Evolutionary conservation across 2,329 filamentous ascomycete species (phyloP).

Genomic region (Metarhizium humberi): DNA sequence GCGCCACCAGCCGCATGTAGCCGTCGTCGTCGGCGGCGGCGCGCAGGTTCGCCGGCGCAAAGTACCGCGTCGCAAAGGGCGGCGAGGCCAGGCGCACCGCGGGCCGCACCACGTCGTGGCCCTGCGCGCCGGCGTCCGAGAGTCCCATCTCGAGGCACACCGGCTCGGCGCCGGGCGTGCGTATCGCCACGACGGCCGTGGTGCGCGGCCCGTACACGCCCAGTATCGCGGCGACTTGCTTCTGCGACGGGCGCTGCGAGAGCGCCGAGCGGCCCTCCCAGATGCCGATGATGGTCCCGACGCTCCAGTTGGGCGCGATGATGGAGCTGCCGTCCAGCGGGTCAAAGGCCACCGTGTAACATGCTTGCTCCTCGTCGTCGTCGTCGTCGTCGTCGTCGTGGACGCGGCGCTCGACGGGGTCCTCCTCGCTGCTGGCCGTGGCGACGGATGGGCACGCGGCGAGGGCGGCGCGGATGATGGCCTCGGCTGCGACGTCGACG

Average conservation of each 20-base stretch:
- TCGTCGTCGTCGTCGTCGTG: constrained; percentile 16
- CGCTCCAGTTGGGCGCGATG: constrained; percentile 48
- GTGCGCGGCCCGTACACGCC: constrained; percentile 47
- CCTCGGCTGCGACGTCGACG: constrained; percentile 44
- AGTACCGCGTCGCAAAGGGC: constrained; percentile 43
- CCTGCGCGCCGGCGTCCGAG: constrained; percentile 12
- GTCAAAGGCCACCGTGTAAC: constrained; percentile 52
- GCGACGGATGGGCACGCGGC: constrained; percentile 33
- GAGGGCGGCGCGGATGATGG: constrained; percentile 34
- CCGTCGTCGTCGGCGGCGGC: constrained; percentile 39
- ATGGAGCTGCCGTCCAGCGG: constrained; percentile 55
- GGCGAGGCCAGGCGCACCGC: constrained; percentile 26
- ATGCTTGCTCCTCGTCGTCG: constrained; percentile 24
- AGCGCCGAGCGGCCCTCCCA: constrained; percentile 44
- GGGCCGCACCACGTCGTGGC: constrained; percentile 30
- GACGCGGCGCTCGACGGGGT: constrained; percentile 39
- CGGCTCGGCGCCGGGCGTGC: constrained; percentile 28
- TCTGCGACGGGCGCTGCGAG: constrained; percentile 23
- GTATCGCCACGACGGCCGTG: constrained; percentile 44
- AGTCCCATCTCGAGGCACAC: constrained; percentile 45
- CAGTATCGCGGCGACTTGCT: constrained; percentile 40
- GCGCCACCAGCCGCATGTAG: constrained; percentile 40
- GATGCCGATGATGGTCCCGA: constrained; percentile 50
- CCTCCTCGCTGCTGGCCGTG: constrained; percentile 51
- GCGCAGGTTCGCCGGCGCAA: constrained; percentile 53